Evolutionary conservation across 805 yeast species (phyloP), one percentile per base, ranked within the genome.

Genomic region (Blastobotrys parvus): DNA sequence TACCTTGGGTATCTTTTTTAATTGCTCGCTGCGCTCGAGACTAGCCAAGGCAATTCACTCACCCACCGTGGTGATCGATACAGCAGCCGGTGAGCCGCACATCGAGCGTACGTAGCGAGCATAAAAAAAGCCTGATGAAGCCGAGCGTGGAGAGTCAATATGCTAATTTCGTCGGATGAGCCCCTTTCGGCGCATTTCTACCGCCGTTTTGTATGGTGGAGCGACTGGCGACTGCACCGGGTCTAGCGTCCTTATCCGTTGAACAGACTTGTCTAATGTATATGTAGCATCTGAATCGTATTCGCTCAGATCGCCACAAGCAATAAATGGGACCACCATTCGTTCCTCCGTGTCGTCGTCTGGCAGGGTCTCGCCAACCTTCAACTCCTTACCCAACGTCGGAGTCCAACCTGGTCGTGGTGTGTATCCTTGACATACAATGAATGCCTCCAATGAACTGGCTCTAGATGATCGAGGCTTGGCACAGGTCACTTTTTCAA

Each of bases 271-370:
- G 23, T 76, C 78, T 31, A 80, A 57, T 2, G 55, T 62, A 59
- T 92, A 92, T 0, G 97, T 90, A 0, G 98, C 98, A 64, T 92
- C 98, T 0, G 96, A 85, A 61, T 92, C 98, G 41, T 81, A 83
- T 52, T 83, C 83, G 35, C 78, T 71, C 45, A 92, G 69, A 56
- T 88, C 96, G 33, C 98, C 98, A 64, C 98, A 92, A 0, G 97
- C 95, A 46, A 92, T 69, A 55, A 90, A 90, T n/a, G 88, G 87
- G 0, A 96, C 97, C 19, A 92, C 76, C 8, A 67, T 62, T 49
- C 97, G 68, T 50, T 82, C 85, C 52, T 83, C 92, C 3, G 40
- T 32, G 18, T 47, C 53, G 3, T 38, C 27, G 3, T 36, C 15
- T 18, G 17, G 22, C 3, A 23, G 3, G n/a, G 25, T 17, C 17